These are phyloP conservation scores for Mycothermus thermophilus DNA, from an alignment of 495 filamentous ascomycete species.

Conservation along the genomic window DNA sequence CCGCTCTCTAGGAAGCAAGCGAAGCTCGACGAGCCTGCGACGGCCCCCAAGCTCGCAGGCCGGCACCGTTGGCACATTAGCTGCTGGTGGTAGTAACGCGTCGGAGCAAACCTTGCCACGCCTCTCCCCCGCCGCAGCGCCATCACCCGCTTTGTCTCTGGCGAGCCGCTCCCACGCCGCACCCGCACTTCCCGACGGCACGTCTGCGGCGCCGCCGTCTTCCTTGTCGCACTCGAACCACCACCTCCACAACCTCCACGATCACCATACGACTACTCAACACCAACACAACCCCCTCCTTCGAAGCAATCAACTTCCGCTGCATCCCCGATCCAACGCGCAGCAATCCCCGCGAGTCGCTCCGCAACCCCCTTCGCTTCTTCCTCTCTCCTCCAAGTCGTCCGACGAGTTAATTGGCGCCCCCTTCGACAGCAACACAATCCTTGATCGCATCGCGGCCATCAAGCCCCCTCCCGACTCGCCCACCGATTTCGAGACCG, in stretches of 20 bases:
- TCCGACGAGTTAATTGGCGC: slow-evolving; percentile 60
- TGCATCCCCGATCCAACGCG: slow-evolving; percentile 4
- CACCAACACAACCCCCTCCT: too few species aligned
- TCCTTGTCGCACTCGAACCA: slow-evolving; percentile 9
- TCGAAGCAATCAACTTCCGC: too few species aligned
- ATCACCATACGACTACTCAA: too few species aligned
- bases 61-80: slow-evolving; percentile 37
- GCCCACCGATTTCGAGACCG: slow-evolving; percentile 19
- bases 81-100: slow-evolving; percentile 16
- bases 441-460: slow-evolving; percentile 56
- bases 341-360: slow-evolving; percentile 11
- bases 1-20: slow-evolving; percentile 39
- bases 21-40: slow-evolving; percentile 44
- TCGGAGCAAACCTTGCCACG: slow-evolving; percentile 33
- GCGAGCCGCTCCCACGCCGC: slow-evolving; percentile 21
- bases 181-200: slow-evolving; percentile 21
- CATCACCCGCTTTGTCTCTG: slow-evolving; percentile 10
- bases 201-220: slow-evolving; percentile 16
- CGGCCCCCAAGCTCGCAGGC: slow-evolving; percentile 61
- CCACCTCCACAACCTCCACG: too few species aligned
- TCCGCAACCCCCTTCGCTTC: slow-evolving; percentile 10
- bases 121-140: slow-evolving; percentile 18
- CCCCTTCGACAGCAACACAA: slow-evolving; percentile 54
- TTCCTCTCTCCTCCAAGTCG: slow-evolving; percentile 46
- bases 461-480: background rate